Conservation (phyloP, 2,329 filamentous ascomycete genomes). For the Neurospora sp. region DNA sequence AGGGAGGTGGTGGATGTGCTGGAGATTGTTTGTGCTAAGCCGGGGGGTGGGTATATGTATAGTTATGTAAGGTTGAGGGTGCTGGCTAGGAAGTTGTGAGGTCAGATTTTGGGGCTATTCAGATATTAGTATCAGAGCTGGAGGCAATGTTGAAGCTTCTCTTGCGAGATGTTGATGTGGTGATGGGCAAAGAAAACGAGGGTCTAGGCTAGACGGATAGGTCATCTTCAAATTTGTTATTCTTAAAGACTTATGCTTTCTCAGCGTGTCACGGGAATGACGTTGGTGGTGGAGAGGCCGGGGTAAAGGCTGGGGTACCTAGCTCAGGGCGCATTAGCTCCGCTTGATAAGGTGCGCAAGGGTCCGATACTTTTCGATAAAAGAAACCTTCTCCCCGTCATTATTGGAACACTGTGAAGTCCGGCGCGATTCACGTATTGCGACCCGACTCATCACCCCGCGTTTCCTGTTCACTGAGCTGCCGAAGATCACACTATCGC, state of each 20-base stretch:
- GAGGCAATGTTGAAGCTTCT: not conserved
- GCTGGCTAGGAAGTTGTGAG: conserved; percentile 23
- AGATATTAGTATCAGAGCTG: not conserved
- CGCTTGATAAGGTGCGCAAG: not conserved
- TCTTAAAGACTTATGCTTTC: not conserved
- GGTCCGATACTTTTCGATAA: not conserved
- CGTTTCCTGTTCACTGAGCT: not conserved
- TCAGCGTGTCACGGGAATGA: not conserved
- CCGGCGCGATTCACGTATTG: not conserved
- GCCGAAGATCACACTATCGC: not conserved
- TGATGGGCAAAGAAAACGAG: not conserved
- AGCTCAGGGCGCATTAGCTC: not conserved
- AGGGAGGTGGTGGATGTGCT: conserved; percentile 45
- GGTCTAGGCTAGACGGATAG: not conserved
- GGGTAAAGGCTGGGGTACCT: not conserved
- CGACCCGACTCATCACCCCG: not conserved
- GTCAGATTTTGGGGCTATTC: not conserved
- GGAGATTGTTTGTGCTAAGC: conserved; percentile 42
- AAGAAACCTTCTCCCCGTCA: not conserved
- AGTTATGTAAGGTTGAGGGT: conserved; percentile 45
- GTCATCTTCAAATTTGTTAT: not conserved
- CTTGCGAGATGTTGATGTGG: not conserved
- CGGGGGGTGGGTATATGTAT: conserved; percentile 45
- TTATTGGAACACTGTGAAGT: not conserved
- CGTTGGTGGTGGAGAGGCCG: not conserved